phyloP scores from a whole-genome alignment of 2,329 filamentous ascomycete species.

The Xylaria polymorpha region DNA sequence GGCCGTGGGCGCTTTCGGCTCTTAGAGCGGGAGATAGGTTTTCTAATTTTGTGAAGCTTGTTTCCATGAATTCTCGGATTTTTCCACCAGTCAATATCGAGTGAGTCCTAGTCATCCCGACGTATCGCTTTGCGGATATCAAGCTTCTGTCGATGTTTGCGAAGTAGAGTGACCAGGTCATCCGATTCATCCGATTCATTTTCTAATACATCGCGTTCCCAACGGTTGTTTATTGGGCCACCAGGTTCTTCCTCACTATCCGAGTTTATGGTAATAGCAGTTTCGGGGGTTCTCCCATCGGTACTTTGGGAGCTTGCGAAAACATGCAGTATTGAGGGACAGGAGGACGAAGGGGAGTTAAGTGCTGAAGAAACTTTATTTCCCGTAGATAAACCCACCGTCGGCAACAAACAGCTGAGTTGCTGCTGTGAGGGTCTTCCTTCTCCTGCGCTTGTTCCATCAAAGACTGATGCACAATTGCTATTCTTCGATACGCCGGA shows the following conservation, averaged over 20 bases:
- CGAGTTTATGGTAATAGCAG: not conserved
- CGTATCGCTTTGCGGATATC: not conserved
- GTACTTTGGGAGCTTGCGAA: not conserved
- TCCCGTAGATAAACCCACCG: not conserved
- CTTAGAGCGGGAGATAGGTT: not conserved
- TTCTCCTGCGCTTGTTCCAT: not conserved
- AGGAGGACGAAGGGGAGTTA: not conserved
- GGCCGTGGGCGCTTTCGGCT: not conserved
- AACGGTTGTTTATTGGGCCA: no score
- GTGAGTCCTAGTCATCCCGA: slow-evolving; percentile 10
- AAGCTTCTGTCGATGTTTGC: not conserved
- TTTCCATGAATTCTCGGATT: not conserved
- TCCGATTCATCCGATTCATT: slow-evolving; percentile 2
- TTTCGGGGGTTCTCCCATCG: not conserved
- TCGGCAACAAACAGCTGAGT: not conserved
- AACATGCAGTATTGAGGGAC: not conserved
- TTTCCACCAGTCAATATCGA: slow-evolving; percentile 1
- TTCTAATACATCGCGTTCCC: no score
- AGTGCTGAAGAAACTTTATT: not conserved
- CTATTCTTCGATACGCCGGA: not conserved
- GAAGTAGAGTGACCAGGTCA: slow-evolving; percentile 12
- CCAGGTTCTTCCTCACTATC: not conserved
- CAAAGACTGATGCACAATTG: not conserved
- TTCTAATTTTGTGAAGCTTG: not conserved
- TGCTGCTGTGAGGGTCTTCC: not conserved